Base-by-base conservation (phyloP, 228 moss, liverwort and hornwort genomes). In the Sphagnum fallax region DNA sequence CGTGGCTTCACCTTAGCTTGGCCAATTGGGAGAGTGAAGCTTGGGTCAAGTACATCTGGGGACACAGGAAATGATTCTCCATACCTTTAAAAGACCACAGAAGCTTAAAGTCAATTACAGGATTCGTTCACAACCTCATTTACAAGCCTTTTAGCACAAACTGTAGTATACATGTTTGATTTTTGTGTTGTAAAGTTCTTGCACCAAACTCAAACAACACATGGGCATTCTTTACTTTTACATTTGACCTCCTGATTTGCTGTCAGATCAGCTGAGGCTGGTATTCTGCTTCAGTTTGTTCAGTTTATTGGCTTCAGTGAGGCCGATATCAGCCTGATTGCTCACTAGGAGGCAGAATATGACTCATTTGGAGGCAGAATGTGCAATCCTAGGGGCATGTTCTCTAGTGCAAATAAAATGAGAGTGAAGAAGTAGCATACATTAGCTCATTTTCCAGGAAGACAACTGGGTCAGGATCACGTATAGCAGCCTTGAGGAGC, bases 21-120 rank as follows among this genome's bases (percentile, higher is more conserved):
- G 71, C 87, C 90, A 48, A 93, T 85, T n/a, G 90, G 87, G 48
- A 93, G 75, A 55, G 87, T 82, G 67, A 89, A 87, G 48, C 77
- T 84, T 51, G 84, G 78, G 62, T 89, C 90, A 77, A 86, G 47
- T 16, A 71, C 86, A 66, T 80, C 81, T 61, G 69, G 74, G 5
- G 83, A 87, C 52, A 90, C 64, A 66, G 78, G 78, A n/a, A 86
- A 93, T 6, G 70, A 48, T 52, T 84, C 75, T 16, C 90, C 90
- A 62, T 92, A 87, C 75, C 89, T 91, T 70, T 67, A n/a, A 50
- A 66, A 73, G 53, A 64, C 51, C 60, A 18, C 5, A 70, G 4
- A 8, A 8, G 47, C n/a, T 59, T 9, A 70, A 32, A 47, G 32
- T 6, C 47, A 10, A 14, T 11, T 2, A 13, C 6, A 5, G 3